Base-by-base conservation (phyloP, 1,284 basidiomycete species). In the Lentinus polychrous region DNA sequence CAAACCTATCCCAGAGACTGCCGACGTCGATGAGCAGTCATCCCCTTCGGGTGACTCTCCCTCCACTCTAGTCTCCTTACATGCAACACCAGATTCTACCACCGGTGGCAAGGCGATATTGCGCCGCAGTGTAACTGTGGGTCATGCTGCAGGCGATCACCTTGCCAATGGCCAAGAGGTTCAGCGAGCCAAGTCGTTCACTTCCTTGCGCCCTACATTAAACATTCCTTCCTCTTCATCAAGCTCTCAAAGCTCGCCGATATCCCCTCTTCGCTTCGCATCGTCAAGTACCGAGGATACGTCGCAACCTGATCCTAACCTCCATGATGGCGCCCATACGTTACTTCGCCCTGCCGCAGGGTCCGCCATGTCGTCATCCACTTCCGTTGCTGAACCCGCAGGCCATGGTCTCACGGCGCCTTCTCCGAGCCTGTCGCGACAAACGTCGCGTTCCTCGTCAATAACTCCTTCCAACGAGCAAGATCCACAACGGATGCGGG, bases 401-500 rank as follows among this genome's bases (percentile, higher is more conserved):
- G 12, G 22, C 3, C 39, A 17, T 3, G 39, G 39, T 12, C 5
- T 27, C 10, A 27, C 27, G 10, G 27, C 27, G 27, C 27, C 27
- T 27, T 27, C 27, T 27, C n/a, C 33, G 40, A 43, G 24, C 17
- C 43, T 41, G 8, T 48, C 17, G 15, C 39, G 46, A 33, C 43
- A 50, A 34, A 52, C 49, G 35, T 60, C 59, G 7, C 51, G 49
- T 24, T 49, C 49, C 38, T 54, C 54, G 27, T 55, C 24, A 4
- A 11, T 33, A 23, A 4, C 33, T 15, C 15, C 14, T 7, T 33
- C 32, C 12, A 52, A 37, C 57, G 49, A 27, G 2, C 59, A 61
- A 51, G 61, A 59, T 43, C 35, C 64, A 14, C 60, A 65, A 41
- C 63, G 66, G 23, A 57, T 61, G 23, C 66, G 69, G 39, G 57